Evolutionary conservation across 306 rosid genomes (phyloP).

Genomic region (Elaeagnus macrophylla): DNA sequence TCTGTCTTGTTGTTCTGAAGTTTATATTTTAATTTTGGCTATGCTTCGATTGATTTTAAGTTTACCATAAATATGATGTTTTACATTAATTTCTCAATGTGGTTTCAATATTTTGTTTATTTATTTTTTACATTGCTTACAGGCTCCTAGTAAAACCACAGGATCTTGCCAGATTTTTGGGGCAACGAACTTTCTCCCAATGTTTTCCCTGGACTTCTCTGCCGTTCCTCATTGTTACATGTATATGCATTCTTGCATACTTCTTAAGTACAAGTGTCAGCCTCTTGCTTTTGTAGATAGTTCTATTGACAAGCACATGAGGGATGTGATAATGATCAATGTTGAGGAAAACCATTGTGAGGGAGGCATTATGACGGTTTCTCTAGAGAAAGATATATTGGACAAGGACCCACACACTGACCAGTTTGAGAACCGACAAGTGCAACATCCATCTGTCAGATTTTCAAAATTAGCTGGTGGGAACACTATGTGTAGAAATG

Average conservation of each 20-base stretch:
- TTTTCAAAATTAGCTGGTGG: constrained; percentile 32
- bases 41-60: too few relatives aligned
- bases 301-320: too few relatives aligned
- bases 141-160: constrained; percentile 9
- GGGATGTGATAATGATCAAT: constrained; percentile 9
- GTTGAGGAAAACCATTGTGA: constrained; percentile 9
- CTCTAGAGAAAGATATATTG: not conserved
- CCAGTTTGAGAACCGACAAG: constrained; percentile 13
- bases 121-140: not conserved
- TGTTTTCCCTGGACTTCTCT: constrained; percentile 63
- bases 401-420: constrained; percentile 10
- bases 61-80: not conserved
- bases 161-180: constrained; percentile 58
- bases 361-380: constrained; percentile 7
- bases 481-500: constrained; percentile 28
- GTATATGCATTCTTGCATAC: constrained; percentile 33
- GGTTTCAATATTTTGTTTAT: not conserved
- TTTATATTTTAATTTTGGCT: too few relatives aligned
- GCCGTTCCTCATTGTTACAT: constrained; percentile 56
- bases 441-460: constrained; percentile 21
- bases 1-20: too few relatives aligned
- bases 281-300: constrained; percentile 23
- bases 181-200: constrained; percentile 24
- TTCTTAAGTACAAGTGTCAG: constrained; percentile 26
- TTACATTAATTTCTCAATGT: not conserved